Conservation (phyloP, 805 yeast genomes). For the Suhomyces canberraensis region DNA sequence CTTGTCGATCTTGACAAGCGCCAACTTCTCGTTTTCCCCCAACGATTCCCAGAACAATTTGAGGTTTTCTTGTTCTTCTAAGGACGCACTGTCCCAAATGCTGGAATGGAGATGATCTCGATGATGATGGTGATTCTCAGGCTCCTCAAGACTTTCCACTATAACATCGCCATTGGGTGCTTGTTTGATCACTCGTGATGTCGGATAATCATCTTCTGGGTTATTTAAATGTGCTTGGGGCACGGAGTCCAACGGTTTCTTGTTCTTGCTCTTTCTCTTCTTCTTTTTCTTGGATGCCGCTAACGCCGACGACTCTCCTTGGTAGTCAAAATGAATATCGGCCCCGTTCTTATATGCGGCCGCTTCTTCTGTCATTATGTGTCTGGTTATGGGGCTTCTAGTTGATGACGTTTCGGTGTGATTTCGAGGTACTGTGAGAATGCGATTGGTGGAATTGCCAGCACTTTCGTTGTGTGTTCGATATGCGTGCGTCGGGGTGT, state of each 20-base stretch:
- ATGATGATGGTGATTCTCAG: slow-evolving; percentile 6
- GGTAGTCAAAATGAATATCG: slow-evolving; percentile 30
- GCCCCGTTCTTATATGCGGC: slow-evolving; percentile 27
- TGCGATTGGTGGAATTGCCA: neutral
- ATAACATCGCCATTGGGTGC: slow-evolving; percentile 75
- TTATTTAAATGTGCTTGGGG: slow-evolving; percentile 48
- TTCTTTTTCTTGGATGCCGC: slow-evolving; percentile 22
- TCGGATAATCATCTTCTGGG: slow-evolving; percentile 64
- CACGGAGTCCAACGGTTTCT: slow-evolving; percentile 3
- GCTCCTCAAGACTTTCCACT: slow-evolving; percentile 51
- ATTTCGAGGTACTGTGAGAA: too few relatives aligned
- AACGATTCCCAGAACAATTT: slow-evolving; percentile 66
- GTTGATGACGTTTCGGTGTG: too few relatives aligned
- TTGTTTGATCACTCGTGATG: slow-evolving; percentile 66
- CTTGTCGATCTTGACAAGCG: slow-evolving; percentile 63
- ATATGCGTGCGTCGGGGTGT: too few relatives aligned
- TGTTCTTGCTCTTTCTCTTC: slow-evolving; percentile 22
- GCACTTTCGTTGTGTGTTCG: too few relatives aligned
- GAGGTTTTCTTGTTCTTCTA: slow-evolving; percentile 51
- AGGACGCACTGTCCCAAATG: slow-evolving; percentile 46
- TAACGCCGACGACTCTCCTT: slow-evolving; percentile 6
- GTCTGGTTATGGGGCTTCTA: neutral
- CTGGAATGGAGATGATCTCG: slow-evolving; percentile 13
- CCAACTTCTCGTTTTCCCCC: slow-evolving; percentile 55
- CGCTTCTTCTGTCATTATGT: neutral